Evolutionary conservation across 495 filamentous ascomycete genomes (phyloP).

Genomic region (Daldinia bambusicola): DNA sequence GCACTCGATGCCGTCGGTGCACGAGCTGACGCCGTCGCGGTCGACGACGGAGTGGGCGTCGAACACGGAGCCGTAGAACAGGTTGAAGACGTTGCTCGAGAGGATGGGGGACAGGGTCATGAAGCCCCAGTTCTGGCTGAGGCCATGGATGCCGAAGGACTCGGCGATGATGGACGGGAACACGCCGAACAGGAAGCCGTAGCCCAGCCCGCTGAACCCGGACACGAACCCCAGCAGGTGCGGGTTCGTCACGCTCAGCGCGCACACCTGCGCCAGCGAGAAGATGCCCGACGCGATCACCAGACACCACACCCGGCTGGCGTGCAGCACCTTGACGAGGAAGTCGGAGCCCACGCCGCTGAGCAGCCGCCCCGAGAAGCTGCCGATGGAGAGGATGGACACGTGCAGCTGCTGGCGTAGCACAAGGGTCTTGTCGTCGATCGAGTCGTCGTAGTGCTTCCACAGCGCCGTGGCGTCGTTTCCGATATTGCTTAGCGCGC

Average conservation of each 20-base stretch:
- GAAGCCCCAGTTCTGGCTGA: slow-evolving; percentile 91
- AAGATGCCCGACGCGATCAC: slow-evolving; percentile 82
- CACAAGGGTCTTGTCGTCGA: slow-evolving; percentile 77
- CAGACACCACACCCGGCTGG: slow-evolving; percentile 89
- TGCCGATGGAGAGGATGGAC: slow-evolving; percentile 86
- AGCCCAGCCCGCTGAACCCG: slow-evolving; percentile 84
- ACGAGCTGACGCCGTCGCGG: slow-evolving; percentile 75
- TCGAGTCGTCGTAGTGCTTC: slow-evolving; percentile 81
- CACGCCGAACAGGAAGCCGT: slow-evolving; percentile 94
- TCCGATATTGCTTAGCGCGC: slow-evolving; percentile 85
- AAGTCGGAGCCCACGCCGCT: slow-evolving; percentile 92
- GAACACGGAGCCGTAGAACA: slow-evolving; percentile 84
- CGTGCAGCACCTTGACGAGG: slow-evolving; percentile 79
- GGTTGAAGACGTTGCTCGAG: slow-evolving; percentile 89
- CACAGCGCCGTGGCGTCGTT: slow-evolving; percentile 84
- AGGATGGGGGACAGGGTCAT: slow-evolving; percentile 91
- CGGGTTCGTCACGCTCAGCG: slow-evolving; percentile 81
- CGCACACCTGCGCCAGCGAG: slow-evolving; percentile 80
- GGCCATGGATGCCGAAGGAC: slow-evolving; percentile 87
- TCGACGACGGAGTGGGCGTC: slow-evolving; percentile 79
- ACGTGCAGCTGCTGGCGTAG: slow-evolving; percentile 91
- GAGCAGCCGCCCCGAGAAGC: slow-evolving; percentile 80
- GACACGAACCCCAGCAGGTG: slow-evolving; percentile 81
- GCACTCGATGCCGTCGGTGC: slow-evolving; percentile 80
- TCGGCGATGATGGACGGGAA: slow-evolving; percentile 93